Evolutionary conservation across 1,139 yeast genomes (phyloP).

Genomic region (Candida sp.): DNA sequence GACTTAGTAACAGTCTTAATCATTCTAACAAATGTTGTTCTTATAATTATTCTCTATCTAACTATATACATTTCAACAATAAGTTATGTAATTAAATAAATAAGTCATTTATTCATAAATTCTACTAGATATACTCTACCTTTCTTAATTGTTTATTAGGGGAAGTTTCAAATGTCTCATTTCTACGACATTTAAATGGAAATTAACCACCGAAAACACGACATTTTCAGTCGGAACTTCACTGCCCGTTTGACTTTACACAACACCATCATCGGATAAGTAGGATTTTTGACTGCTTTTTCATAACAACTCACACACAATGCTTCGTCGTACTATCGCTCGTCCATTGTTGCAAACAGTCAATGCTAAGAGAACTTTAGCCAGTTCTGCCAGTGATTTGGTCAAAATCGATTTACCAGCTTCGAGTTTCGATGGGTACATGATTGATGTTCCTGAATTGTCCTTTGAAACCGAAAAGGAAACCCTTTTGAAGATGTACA

Average conservation of each 20-base stretch:
- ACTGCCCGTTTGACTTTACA: not conserved
- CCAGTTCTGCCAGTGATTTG: slow-evolving; percentile 33
- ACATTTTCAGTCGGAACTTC: slow-evolving; percentile 1
- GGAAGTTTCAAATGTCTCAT: not conserved
- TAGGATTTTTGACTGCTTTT: not conserved
- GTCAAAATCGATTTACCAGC: slow-evolving; percentile 67
- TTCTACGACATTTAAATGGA: not conserved
- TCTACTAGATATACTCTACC: too few species aligned
- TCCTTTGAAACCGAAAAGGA: slow-evolving; percentile 77
- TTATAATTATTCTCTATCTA: too few species aligned
- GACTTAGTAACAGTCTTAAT: too few species aligned
- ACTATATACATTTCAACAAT: too few species aligned
- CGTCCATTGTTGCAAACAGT: slow-evolving; percentile 7
- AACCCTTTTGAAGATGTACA: slow-evolving; percentile 86
- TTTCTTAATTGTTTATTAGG: too few species aligned
- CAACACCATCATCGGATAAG: not conserved
- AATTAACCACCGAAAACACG: slow-evolving; percentile 1
- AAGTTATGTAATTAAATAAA: too few species aligned
- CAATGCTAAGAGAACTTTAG: slow-evolving; percentile 28
- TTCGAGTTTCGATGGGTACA: slow-evolving; percentile 80
- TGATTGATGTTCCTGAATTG: slow-evolving; percentile 70
- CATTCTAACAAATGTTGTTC: too few species aligned
- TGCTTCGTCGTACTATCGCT: slow-evolving; percentile 1
- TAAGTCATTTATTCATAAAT: too few species aligned
- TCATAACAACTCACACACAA: not conserved